Evolutionary conservation across 768 basidiomycete genomes (phyloP).

Genomic region (Exidia glandulosa): DNA sequence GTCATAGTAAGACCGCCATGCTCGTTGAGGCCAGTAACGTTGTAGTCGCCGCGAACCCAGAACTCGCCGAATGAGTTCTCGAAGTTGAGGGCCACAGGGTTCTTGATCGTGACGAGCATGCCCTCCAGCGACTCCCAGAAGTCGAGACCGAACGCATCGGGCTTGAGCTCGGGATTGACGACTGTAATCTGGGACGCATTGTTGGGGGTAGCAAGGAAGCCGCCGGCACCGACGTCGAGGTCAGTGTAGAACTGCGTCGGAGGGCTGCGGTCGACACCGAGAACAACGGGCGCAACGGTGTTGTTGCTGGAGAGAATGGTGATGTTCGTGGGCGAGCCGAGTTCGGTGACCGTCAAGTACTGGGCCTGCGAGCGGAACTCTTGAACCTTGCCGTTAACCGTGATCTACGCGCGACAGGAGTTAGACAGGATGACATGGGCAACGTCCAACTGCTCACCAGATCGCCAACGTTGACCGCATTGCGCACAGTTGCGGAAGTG

Average conservation of each 20-base stretch:
- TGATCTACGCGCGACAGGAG: slow-evolving; percentile 3
- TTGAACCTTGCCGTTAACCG: slow-evolving; percentile 32
- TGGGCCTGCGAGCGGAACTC: slow-evolving; percentile 41
- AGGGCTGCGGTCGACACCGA: slow-evolving; percentile 42
- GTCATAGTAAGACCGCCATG: slow-evolving; percentile 46
- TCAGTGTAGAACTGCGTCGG: slow-evolving; percentile 37
- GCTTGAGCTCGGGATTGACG: slow-evolving; percentile 37
- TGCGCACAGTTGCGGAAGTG: slow-evolving; percentile 24
- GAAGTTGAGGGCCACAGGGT: slow-evolving; percentile 37
- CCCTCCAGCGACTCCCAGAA: slow-evolving; percentile 58
- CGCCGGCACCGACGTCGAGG: slow-evolving; percentile 32
- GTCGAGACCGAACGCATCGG: slow-evolving; percentile 43
- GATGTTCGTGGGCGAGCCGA: slow-evolving; percentile 34
- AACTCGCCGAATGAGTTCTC: slow-evolving; percentile 42
- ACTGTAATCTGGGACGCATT: slow-evolving; percentile 36
- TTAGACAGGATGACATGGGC: not conserved
- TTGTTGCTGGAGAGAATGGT: slow-evolving; percentile 34
- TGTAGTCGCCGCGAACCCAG: slow-evolving; percentile 51
- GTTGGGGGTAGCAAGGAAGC: slow-evolving; percentile 42
- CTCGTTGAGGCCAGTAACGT: slow-evolving; percentile 40
- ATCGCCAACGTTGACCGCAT: slow-evolving; percentile 36
- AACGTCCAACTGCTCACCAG: not conserved
- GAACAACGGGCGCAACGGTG: slow-evolving; percentile 35
- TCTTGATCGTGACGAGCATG: slow-evolving; percentile 41
- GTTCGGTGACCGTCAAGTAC: slow-evolving; percentile 40